Conservation (phyloP, 768 basidiomycete genomes). For the Leccinum pellstonianum region DNA sequence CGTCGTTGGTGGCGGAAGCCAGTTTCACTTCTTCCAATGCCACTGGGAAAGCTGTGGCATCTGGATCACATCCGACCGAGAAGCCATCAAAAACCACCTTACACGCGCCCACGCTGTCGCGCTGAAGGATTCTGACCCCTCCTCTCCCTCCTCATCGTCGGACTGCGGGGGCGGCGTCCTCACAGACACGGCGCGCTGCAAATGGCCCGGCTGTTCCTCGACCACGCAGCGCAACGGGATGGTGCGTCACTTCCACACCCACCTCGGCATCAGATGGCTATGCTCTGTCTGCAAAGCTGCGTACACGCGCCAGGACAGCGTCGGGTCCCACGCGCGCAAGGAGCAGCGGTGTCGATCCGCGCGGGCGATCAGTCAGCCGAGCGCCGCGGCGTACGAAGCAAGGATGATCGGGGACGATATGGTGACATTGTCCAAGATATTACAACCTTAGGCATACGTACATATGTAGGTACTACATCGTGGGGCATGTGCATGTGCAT, state of each 20-base stretch:
- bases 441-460: not conserved
- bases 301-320: conserved; percentile 20
- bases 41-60: conserved; percentile 13
- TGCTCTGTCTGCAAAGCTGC: conserved; percentile 17
- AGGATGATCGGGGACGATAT: conserved; percentile 3
- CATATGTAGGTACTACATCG: not conserved
- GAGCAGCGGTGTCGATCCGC: conserved; percentile 3
- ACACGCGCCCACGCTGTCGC: conserved; percentile 8
- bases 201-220: conserved; percentile 15
- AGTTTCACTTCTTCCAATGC: conserved; percentile 18
- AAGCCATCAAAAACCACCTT: conserved; percentile 16
- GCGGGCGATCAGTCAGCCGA: conserved; percentile 13
- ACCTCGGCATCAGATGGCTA: conserved; percentile 16
- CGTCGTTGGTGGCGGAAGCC: not conserved
- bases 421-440: conserved; percentile 21
- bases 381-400: conserved; percentile 13
- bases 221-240: conserved; percentile 7
- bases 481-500: too few relatives aligned
- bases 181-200: conserved; percentile 1
- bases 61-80: conserved; percentile 22
- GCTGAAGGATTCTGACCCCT: not conserved
- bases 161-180: not conserved
- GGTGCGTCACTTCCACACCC: conserved; percentile 18
- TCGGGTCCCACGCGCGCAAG: conserved; percentile 9
- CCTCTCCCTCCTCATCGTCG: not conserved